Evolutionary conservation across 2,329 filamentous ascomycete genomes (phyloP), one percentile per base, ranked within the genome.

Genomic region (Trichocomaceae sp.): DNA sequence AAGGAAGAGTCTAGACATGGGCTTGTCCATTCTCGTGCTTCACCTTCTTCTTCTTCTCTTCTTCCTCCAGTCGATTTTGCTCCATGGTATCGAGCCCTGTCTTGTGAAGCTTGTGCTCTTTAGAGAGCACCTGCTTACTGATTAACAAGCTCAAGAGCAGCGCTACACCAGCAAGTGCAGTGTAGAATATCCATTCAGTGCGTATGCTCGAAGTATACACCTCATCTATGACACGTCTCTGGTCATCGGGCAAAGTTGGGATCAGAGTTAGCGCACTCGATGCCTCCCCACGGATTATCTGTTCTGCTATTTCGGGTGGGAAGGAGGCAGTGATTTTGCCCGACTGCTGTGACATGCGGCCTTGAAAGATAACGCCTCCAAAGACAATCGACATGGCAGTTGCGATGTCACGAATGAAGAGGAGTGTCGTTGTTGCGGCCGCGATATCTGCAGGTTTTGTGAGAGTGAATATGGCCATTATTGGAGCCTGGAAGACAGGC

Each of bases 311-410:
- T n/a, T n/a, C n/a, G n/a, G n/a, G n/a, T n/a, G n/a, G n/a, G n/a
- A n/a, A n/a, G n/a, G n/a, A n/a, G n/a, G n/a, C n/a, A n/a, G n/a
- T n/a, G n/a, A n/a, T n/a, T n/a, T n/a, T n/a, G n/a, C n/a, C n/a
- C n/a, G n/a, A n/a, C 47, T 3, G 6, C 7, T 17, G 22, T 22
- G 10, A 48, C 37, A 69, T 69, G 51, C 23, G 65, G 66, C 90
- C 90, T 20, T 37, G 9, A 20, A 48, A 48, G 17, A 48, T 48
- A 20, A 48, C 47, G 2, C 47, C 47, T 3, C 47, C 47, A 37
- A 48, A 48, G 5, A 48, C 47, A 4, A 48, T 37, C 10, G 47
- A 48, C 47, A 48, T 48, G 29, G 47, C 47, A 8, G 47, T 48
- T 5, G 47, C 47, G n/a, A 48, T 48, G 9, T 48, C 47, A 13